phyloP scores from a whole-genome alignment of 2,329 filamentous ascomycete species.

The Pseudogymnoascus destructans region DNA sequence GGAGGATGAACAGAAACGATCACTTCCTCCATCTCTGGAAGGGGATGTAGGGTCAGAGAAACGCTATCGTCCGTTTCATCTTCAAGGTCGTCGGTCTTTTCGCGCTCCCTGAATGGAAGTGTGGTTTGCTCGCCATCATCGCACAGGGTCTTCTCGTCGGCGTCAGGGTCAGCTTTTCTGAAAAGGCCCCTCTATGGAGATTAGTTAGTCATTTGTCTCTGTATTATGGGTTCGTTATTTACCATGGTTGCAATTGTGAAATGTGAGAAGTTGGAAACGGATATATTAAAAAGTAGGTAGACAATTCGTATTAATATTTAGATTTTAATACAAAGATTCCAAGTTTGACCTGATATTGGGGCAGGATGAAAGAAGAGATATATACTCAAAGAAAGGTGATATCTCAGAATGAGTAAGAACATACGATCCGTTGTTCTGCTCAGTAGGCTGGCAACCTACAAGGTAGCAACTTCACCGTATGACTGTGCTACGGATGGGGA shows the following conservation, averaged over 20 bases:
- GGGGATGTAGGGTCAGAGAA: conserved; percentile 28
- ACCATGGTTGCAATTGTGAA: background rate
- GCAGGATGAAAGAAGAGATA: background rate
- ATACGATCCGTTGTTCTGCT: background rate
- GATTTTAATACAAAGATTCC: background rate
- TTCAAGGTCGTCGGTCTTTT: background rate
- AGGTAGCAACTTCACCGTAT: background rate
- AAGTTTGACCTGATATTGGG: background rate
- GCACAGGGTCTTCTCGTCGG: conserved; percentile 3
- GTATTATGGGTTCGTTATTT: background rate
- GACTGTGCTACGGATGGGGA: background rate
- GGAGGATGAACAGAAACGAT: conserved; percentile 37
- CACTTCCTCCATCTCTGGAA: conserved; percentile 30
- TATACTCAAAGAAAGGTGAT: background rate
- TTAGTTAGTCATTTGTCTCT: background rate
- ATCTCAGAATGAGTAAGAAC: background rate
- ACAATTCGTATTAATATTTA: background rate
- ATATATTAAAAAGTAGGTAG: background rate
- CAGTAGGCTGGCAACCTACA: background rate
- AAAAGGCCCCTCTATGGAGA: background rate
- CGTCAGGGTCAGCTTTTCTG: background rate
- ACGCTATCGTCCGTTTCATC: background rate
- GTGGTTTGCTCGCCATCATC: background rate
- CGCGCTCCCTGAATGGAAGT: background rate
- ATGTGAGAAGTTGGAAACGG: background rate